Evolutionary conservation across 2,329 filamentous ascomycete species (phyloP).

Genomic region (Ophiostoma sp.): DNA sequence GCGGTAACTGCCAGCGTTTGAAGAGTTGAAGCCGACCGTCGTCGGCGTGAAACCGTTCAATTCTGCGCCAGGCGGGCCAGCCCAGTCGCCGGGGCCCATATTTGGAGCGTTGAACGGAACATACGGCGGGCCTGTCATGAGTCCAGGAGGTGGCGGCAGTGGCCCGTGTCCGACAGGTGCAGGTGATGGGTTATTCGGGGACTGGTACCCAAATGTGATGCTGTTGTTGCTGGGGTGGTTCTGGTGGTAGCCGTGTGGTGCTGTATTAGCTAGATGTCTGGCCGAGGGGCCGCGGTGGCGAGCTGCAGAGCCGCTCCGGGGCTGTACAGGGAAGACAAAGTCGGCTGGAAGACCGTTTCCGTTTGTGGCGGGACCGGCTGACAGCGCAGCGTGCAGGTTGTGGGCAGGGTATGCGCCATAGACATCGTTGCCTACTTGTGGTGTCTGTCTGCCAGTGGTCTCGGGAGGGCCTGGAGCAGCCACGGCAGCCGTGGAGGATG

Average conservation of each 20-base stretch:
- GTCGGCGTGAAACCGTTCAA: constrained; percentile 26
- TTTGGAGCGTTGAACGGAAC: constrained; percentile 19
- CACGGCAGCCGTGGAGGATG: neutral
- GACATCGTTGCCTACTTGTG: neutral
- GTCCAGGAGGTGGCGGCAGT: constrained; percentile 36
- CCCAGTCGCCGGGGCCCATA: constrained; percentile 24
- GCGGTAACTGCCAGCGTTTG: constrained; percentile 57
- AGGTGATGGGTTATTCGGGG: constrained; percentile 55
- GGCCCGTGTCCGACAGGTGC: constrained; percentile 37
- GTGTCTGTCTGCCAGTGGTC: neutral
- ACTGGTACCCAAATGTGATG: constrained; percentile 53
- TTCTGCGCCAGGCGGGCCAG: constrained; percentile 20
- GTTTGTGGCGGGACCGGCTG: constrained; percentile 1
- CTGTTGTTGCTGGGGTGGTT: constrained; percentile 51
- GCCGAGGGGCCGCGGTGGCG: constrained; percentile 15
- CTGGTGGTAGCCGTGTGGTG: constrained; percentile 40
- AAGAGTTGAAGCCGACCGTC: constrained; percentile 45
- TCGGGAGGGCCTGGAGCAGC: neutral
- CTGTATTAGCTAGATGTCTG: constrained; percentile 7
- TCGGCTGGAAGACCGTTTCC: constrained; percentile 12
- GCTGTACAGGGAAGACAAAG: constrained; percentile 21
- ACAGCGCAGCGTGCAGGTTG: neutral
- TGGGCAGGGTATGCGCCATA: neutral
- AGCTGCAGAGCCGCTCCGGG: constrained; percentile 6
- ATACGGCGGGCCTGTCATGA: constrained; percentile 29